Percentiles rank a stretch among this genome's conserved stretches.
phyloP scores from a whole-genome alignment of 768 basidiomycete species.

The Tubosaeta brunneosetosa region DNA sequence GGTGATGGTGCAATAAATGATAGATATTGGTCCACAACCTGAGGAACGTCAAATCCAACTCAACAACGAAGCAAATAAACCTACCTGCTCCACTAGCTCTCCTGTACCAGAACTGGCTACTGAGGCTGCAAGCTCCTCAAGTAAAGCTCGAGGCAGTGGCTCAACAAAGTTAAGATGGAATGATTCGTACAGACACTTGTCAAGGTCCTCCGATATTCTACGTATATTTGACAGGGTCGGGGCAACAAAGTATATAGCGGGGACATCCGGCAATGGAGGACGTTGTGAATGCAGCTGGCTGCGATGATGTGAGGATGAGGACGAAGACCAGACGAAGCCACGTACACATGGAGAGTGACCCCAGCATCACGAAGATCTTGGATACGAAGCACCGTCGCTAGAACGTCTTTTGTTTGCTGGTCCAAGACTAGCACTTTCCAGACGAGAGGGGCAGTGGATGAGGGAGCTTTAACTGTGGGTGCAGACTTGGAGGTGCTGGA shows the following conservation, averaged over 20 bases:
- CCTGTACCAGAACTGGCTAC: slow-evolving; percentile 82
- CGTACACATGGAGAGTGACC: slow-evolving; percentile 96
- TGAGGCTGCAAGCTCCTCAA: slow-evolving; percentile 89
- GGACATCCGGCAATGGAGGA: slow-evolving; percentile 90
- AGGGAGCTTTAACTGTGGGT: slow-evolving; percentile 45
- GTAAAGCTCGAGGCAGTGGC: slow-evolving; percentile 77
- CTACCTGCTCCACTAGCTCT: slow-evolving; percentile 75
- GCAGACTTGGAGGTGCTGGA: slow-evolving; percentile 24
- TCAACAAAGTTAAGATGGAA: slow-evolving; percentile 96
- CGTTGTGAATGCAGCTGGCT: slow-evolving; percentile 90
- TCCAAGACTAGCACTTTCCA: slow-evolving; percentile 98
- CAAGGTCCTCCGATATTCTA: slow-evolving; percentile 91
- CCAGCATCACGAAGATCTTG: slow-evolving; percentile 96
- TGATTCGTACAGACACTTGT: slow-evolving; percentile 84
- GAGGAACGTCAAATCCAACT: slow-evolving; percentile 4
- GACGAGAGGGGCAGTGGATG: slow-evolving; percentile 66
- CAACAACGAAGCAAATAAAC: slow-evolving; percentile 5
- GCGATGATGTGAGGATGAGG: slow-evolving; percentile 4
- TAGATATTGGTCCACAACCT: slow-evolving; percentile 95
- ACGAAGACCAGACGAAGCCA: slow-evolving; percentile 11
- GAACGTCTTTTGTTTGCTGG: slow-evolving; percentile 91
- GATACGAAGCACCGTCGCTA: slow-evolving; percentile 92
- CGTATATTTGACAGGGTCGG: slow-evolving; percentile 83
- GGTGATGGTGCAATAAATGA: slow-evolving; percentile 94
- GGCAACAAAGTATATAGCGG: slow-evolving; percentile 93